Base-by-base conservation (phyloP, 495 filamentous ascomycete genomes). In the Neurospora tetraspora region DNA sequence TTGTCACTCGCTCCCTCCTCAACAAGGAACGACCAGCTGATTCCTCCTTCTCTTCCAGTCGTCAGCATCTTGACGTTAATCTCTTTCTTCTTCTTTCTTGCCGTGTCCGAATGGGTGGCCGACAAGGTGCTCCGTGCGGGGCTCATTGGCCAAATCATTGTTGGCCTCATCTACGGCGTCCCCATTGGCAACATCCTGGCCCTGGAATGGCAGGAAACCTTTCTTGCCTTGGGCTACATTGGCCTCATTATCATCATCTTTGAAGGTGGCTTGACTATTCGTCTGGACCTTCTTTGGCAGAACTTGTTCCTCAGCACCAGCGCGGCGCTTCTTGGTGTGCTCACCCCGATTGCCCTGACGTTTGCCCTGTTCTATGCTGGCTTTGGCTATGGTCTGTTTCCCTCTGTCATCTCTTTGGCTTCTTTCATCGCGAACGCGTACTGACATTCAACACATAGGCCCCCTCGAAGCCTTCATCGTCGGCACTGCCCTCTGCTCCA, bases 211-310 rank as follows among this genome's bases (percentile, higher is more conserved):
- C 85, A 94, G 78, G 76, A 86, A 4, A 83, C 84, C 0, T 85
- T 93, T 59, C 86, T 91, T 10, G 85, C 90, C 59, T 77, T 95
- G n/a, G 92, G 93, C 0, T 95, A 94, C 76, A 79, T 95, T 0
- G 93, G 93, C 0, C 76, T 96, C 43, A 87, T 94, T 14, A 80
- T 94, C 59, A 81, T 95, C 11, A 91, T 96, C 2, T 94, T 90
- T 77, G 89, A 93, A 81, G 91, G 88, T 85, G 92, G 93, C 7
- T 82, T 93, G 3, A 89, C 88, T 16, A 93, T 91, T 4, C 86
- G 89, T 0, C 81, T 91, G 71, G 76, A 79, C 9, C 78, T 88
- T 0, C 81, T 94, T 0, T 86, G 84, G 70, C 81, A 87, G 7
- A 92, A 93, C 76, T 76, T 91, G 10, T 23, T 83, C 2, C 81